phyloP scores from a whole-genome alignment of 1,284 basidiomycete genomes.

The Gomphus bonarii region DNA sequence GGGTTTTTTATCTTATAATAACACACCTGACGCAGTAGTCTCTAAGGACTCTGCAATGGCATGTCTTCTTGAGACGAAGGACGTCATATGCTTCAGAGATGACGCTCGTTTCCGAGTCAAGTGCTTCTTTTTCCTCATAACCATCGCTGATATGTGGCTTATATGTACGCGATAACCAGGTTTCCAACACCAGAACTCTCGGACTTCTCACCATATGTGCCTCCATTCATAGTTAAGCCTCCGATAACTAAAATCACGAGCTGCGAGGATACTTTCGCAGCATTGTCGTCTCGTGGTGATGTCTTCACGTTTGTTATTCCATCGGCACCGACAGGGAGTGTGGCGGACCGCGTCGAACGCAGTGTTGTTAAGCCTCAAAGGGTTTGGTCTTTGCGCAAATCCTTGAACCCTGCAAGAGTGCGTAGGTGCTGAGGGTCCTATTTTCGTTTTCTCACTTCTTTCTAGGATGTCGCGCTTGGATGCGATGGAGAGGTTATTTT shows the following conservation, averaged over 20 bases:
- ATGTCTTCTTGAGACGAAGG: constrained; percentile 62
- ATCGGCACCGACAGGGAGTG: neutral
- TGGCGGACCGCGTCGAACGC: neutral
- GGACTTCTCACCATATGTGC: constrained; percentile 69
- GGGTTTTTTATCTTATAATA: neutral
- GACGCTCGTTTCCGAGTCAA: constrained; percentile 68
- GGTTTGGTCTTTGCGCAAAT: constrained; percentile 84
- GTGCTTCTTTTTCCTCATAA: constrained; percentile 28
- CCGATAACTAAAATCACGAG: constrained; percentile 75
- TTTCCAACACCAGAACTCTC: constrained; percentile 61
- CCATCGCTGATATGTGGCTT: constrained; percentile 13
- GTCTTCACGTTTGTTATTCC: constrained; percentile 75
- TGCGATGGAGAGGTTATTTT: constrained; percentile 84
- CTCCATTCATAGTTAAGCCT: constrained; percentile 62
- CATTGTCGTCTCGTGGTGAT: constrained; percentile 82
- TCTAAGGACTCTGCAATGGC: constrained; percentile 71
- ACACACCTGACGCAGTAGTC: neutral
- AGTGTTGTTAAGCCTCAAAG: constrained; percentile 70
- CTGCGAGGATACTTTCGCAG: constrained; percentile 78
- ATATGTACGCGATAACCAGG: constrained; percentile 17
- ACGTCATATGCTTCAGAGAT: constrained; percentile 80
- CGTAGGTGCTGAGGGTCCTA: constrained; percentile 15
- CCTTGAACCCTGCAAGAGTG: constrained; percentile 76
- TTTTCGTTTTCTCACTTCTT: neutral
- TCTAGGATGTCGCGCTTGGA: constrained; percentile 81